Conservation (phyloP, 2,329 filamentous ascomycete species). For the Neurospora sp. region DNA sequence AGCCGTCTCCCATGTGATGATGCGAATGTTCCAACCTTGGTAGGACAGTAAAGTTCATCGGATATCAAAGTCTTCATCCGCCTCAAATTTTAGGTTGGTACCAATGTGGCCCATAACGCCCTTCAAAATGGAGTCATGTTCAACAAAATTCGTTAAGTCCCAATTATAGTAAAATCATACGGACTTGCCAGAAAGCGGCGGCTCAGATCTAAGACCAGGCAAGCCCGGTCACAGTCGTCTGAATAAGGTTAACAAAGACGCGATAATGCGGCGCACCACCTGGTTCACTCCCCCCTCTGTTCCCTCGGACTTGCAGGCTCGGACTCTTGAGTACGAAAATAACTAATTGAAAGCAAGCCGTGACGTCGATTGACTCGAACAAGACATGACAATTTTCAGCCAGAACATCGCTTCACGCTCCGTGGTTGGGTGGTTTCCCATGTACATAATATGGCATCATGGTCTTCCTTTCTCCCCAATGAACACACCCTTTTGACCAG, state of each 20-base stretch:
- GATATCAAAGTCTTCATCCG: not conserved
- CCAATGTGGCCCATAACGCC: not conserved
- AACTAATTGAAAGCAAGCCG: not conserved
- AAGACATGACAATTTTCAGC: not conserved
- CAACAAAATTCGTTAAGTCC: not conserved
- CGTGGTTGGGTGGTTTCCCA: not conserved
- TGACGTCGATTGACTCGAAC: not conserved
- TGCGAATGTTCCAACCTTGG: not conserved
- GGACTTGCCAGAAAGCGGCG: not conserved
- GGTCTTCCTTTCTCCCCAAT: not conserved
- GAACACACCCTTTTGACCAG: not conserved
- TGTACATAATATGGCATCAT: not conserved
- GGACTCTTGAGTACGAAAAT: not conserved
- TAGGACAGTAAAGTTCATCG: not conserved
- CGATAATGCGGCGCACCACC: not conserved
- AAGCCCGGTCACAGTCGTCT: conserved; percentile 12
- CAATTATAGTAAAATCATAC: not conserved
- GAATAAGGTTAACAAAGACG: conserved; percentile 19
- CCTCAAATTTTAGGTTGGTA: not conserved
- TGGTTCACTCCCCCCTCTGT: not conserved
- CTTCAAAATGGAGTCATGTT: not conserved
- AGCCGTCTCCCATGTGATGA: not conserved
- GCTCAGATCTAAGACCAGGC: not conserved
- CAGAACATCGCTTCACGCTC: not conserved
- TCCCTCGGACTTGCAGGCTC: not conserved